Evolutionary conservation across 768 basidiomycete genomes (phyloP), one percentile per base, ranked within the genome.

Genomic region (Cystobasidium tubakii): DNA sequence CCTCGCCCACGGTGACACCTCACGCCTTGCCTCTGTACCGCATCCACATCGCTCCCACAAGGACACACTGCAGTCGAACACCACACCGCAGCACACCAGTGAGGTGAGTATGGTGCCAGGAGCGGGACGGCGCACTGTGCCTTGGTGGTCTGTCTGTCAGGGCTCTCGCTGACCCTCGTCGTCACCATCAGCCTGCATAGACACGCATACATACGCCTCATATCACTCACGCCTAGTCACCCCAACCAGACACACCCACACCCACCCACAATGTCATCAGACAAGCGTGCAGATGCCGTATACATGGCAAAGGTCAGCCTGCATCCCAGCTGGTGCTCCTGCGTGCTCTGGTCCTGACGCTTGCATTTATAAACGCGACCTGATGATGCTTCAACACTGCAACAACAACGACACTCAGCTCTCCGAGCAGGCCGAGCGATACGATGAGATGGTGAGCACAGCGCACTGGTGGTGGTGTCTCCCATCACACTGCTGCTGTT

Each of bases 361-460:
- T 39, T 4, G 2, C 6, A 39, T 15, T 15, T 39, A 39, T 15
- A 15, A 39, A 6, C 15, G 39, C 15, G 6, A 54, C 29, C 21
- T 23, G 39, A 33, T n/a, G 31, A n/a, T 63, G 62, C 42, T 19
- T 10, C 31, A 19, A 43, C 46, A 50, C 10, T 19, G 21, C 46
- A 6, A 50, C 46, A 12, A 31, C 31, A 12, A 27, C 50, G 54
- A 13, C 6, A 13, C 2, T 9, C 69, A 70, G 73, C 73, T 74
- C 33, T 66, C 73, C n/a, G 73, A 74, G 50, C 73, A 74, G 34
- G 73, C 73, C 27, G 73, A 74, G 73, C 73, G 73, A 44, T 74
- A 74, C 54, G 73, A 74, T 60, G 73, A 74, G 73, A 74, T 74
- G 73, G 73, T 74, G 44, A 12, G 69, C 54, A n/a, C n/a, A n/a